phyloP scores from a whole-genome alignment of 73 alveolate species.

The Durusdinium trenchii region DNA sequence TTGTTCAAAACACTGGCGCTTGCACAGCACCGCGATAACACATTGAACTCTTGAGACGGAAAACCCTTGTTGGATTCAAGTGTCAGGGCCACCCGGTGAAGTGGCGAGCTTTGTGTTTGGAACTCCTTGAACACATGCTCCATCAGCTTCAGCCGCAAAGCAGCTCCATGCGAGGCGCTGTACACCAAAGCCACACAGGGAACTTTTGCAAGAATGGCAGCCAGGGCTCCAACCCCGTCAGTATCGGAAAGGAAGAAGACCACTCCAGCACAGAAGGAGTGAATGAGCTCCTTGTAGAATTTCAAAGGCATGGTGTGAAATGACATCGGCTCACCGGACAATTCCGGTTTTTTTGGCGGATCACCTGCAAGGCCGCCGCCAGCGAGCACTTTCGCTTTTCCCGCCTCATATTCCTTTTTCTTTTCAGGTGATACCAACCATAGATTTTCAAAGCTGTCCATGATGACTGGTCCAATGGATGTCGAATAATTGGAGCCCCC shows the following conservation, averaged over 20 bases:
- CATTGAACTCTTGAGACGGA: background rate
- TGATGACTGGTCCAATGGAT: conserved; percentile 23
- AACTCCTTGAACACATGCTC: background rate
- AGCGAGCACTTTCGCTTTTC: conserved; percentile 20
- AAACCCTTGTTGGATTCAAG: background rate
- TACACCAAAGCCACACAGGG: conserved; percentile 6
- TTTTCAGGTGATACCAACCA: conserved; percentile 26
- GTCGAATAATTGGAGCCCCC: background rate
- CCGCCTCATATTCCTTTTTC: background rate
- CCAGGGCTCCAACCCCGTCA: conserved; percentile 8
- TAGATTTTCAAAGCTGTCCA: background rate
- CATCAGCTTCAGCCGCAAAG: conserved; percentile 4
- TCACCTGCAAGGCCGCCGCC: conserved; percentile 39
- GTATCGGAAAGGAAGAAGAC: background rate
- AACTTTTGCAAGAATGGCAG: background rate
- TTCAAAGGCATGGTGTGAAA: background rate
- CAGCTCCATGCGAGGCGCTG: conserved; percentile 18
- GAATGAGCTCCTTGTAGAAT: background rate
- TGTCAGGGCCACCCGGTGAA: background rate
- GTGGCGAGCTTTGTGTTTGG: background rate
- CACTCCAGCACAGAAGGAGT: conserved; percentile 11
- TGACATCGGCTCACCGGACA: conserved; percentile 12
- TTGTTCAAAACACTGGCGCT: background rate
- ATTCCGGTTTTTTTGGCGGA: background rate
- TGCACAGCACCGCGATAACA: background rate